Base-by-base conservation (phyloP, 495 filamentous ascomycete species). In the Bacidia rubella region DNA sequence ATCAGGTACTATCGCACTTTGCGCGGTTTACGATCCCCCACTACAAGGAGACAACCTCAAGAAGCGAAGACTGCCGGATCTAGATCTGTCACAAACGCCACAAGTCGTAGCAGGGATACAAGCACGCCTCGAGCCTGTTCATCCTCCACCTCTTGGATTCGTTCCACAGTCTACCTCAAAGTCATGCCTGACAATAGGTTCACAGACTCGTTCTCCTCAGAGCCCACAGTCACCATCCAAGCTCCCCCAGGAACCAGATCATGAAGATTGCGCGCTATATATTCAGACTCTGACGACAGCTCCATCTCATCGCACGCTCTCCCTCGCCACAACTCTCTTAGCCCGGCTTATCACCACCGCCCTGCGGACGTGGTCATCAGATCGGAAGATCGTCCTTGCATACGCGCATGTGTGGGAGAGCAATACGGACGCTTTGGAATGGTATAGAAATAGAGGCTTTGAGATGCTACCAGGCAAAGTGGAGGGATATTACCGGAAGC, bases 331-430 rank as follows among this genome's bases (percentile, higher is more conserved):
- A 15, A 78, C 82, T 11, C 72, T 92, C 3, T 72, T 97, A 12
- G 60, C 75, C 63, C 65, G 72, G 59, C 57, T 93, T 52, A 62
- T 79, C 53, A 69, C 67, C 19, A 50, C 60, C 48, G 22, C 66
- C 52, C 59, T 72, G 7, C 19, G 9, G 3, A 52, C 64, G 35
- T 35, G 29, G 29, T 7, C 7, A 5, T 11, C 19, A 25, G 22
- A 50, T 21, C 17, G 60, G 62, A 40, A 67, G 68, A 66, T 83
- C 11, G 68, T 68, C 20, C 71, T 68, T 12, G 75, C 88, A 11
- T 89, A 86, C 49, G 92, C 92, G 12, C 92, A 98, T 69, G 92
- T 97, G 1, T 96, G 94, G 82, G 87, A 92, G 54, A 80, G 82
- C 53, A 97, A 98, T 62, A 75, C 78, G 11, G 92, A 95, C 40